phyloP scores from a whole-genome alignment of 2,329 filamentous ascomycete species.

The Microsporum audouinii region DNA sequence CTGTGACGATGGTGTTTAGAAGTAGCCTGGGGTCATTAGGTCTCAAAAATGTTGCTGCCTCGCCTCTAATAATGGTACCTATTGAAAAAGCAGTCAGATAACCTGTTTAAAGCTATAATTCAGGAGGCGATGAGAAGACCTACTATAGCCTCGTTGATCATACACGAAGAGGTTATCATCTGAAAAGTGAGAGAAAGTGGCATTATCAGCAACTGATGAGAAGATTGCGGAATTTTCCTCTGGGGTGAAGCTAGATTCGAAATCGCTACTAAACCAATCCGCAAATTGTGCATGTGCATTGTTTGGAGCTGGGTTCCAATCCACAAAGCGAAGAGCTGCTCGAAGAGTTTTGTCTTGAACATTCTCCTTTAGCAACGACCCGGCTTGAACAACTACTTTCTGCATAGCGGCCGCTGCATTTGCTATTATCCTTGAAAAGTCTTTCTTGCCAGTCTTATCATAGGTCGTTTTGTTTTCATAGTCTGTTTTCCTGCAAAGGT shows the following conservation, averaged over 20 bases:
- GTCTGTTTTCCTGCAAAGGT: constrained; percentile 45
- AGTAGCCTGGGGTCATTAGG: constrained; percentile 46
- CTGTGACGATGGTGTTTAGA: constrained; percentile 47
- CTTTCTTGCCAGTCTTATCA: constrained; percentile 43
- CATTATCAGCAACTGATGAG: constrained; percentile 47
- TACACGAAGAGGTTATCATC: constrained; percentile 50
- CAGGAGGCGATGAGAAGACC: background rate
- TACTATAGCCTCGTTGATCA: constrained; percentile 51
- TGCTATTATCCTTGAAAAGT: constrained; percentile 43
- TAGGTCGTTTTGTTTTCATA: constrained; percentile 50
- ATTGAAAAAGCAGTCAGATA: background rate
- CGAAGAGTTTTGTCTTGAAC: constrained; percentile 52
- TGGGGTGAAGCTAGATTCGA: constrained; percentile 47
- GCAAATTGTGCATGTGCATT: constrained; percentile 47
- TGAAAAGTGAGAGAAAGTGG: constrained; percentile 52
- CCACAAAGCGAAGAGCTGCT: constrained; percentile 47
- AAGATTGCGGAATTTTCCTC: constrained; percentile 47
- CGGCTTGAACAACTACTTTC: constrained; percentile 42
- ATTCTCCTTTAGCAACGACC: constrained; percentile 47
- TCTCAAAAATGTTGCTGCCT: constrained; percentile 47
- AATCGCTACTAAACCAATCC: constrained; percentile 52
- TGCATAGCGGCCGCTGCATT: constrained; percentile 40
- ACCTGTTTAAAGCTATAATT: background rate
- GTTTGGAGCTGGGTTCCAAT: constrained; percentile 47
- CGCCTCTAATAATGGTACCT: constrained; percentile 42